Conservation (phyloP, 2,329 filamentous ascomycete species). For the Botrytis tulipae region DNA sequence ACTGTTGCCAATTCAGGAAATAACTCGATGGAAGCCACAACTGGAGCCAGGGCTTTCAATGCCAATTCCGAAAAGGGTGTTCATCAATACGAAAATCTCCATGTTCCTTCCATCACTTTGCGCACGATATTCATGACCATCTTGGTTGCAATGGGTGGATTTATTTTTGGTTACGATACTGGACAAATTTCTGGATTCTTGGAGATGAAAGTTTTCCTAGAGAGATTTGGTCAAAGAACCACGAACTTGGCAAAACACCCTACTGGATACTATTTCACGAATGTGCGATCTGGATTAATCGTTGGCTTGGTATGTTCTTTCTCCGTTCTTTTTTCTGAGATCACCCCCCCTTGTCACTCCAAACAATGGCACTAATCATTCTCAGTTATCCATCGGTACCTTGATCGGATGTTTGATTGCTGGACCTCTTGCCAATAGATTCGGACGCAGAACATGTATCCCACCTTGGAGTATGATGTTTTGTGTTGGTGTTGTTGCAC, state of each 20-base stretch:
- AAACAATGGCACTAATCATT: background rate
- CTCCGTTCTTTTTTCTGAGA: background rate
- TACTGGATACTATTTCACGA: slow-evolving; percentile 48
- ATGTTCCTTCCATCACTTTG: slow-evolving; percentile 20
- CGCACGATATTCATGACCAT: slow-evolving; percentile 26
- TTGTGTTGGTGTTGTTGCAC: slow-evolving; percentile 63
- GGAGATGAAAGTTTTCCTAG: slow-evolving; percentile 56
- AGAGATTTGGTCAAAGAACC: slow-evolving; percentile 50
- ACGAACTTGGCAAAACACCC: slow-evolving; percentile 30
- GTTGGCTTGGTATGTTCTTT: slow-evolving; percentile 47
- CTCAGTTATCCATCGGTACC: slow-evolving; percentile 67
- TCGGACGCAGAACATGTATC: slow-evolving; percentile 62
- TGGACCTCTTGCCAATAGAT: slow-evolving; percentile 64
- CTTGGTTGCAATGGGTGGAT: slow-evolving; percentile 38
- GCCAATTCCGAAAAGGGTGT: slow-evolving; percentile 2
- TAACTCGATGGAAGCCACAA: slow-evolving; percentile 3
- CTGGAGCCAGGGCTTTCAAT: background rate
- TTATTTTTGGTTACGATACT: slow-evolving; percentile 40
- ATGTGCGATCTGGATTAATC: slow-evolving; percentile 61
- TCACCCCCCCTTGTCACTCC: background rate
- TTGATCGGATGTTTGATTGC: slow-evolving; percentile 77
- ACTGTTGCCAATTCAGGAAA: background rate
- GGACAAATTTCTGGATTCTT: slow-evolving; percentile 55
- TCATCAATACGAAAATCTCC: background rate
- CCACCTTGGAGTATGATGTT: slow-evolving; percentile 53